phyloP scores from a whole-genome alignment of 1,284 basidiomycete genomes.

The Trichosporon sp. region DNA sequence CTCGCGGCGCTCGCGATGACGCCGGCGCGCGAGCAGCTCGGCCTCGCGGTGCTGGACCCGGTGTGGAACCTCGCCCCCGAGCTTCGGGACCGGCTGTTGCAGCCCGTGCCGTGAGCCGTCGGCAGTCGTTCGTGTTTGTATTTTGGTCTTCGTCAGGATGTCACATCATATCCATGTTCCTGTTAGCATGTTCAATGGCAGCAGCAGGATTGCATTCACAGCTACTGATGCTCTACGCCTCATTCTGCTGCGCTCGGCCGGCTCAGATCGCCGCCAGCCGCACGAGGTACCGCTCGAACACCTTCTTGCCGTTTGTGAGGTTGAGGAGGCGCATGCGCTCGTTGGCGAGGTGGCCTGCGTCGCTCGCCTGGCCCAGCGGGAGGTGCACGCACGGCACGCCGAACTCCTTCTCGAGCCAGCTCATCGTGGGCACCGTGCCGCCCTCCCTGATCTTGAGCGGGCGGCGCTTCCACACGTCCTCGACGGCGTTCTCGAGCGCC shows the following conservation, averaged over 20 bases:
- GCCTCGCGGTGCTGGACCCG: slow-evolving; percentile 59
- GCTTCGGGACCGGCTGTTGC: slow-evolving; percentile 61
- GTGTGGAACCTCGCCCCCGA: slow-evolving; percentile 63
- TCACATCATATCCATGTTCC: neutral
- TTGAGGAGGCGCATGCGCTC: slow-evolving; percentile 51
- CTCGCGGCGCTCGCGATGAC: slow-evolving; percentile 72
- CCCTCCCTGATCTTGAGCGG: slow-evolving; percentile 90
- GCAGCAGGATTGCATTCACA: neutral
- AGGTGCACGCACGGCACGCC: slow-evolving; percentile 50
- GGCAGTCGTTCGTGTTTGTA: neutral
- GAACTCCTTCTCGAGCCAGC: slow-evolving; percentile 87
- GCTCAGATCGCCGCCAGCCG: slow-evolving; percentile 28
- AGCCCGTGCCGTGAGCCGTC: neutral
- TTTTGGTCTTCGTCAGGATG: neutral
- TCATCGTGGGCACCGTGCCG: slow-evolving; percentile 80
- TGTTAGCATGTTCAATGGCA: too few species aligned
- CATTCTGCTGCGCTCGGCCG: neutral
- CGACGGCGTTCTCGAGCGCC: slow-evolving; percentile 72
- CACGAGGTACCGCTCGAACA: slow-evolving; percentile 44
- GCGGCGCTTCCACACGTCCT: slow-evolving; percentile 75
- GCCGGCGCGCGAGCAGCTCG: slow-evolving; percentile 55
- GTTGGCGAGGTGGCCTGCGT: slow-evolving; percentile 50
- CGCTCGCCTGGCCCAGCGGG: slow-evolving; percentile 44
- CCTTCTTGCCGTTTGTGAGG: slow-evolving; percentile 48
- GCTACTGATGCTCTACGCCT: neutral